Conservation (phyloP, 192 early-diverging fungal species). For the Phycomyces blakesleeanus region DNA sequence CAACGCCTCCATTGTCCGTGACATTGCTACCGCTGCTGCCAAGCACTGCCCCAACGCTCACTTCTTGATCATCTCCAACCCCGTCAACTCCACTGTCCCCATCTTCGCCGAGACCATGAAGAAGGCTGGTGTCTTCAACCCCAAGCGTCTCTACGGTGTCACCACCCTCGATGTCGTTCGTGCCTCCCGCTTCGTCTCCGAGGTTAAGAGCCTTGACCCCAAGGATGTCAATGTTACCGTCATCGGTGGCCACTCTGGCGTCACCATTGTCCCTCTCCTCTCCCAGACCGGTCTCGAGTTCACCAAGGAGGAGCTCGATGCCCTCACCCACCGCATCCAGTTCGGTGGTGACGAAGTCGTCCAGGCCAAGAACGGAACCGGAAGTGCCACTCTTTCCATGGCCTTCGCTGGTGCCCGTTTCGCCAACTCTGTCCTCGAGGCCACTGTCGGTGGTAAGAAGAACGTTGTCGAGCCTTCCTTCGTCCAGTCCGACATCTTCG, state of each 20-base stretch:
- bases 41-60: slow-evolving; percentile 45
- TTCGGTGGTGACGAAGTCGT: slow-evolving; percentile 99
- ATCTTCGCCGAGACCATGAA: slow-evolving; percentile 90
- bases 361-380: slow-evolving; percentile 97
- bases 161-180: slow-evolving; percentile 97
- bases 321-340: slow-evolving; percentile 94
- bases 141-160: slow-evolving; percentile 89
- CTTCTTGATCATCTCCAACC: slow-evolving; percentile 89
- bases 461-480: slow-evolving; percentile 87
- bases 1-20: slow-evolving; percentile 87
- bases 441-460: slow-evolving; percentile 70
- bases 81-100: slow-evolving; percentile 95
- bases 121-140: slow-evolving; percentile 78
- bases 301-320: slow-evolving; percentile 82
- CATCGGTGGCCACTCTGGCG: slow-evolving; percentile 94
- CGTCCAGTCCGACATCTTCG: slow-evolving; percentile 63
- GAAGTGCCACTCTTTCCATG: slow-evolving; percentile 89
- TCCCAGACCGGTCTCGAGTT: slow-evolving; percentile 69
- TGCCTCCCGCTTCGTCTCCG: slow-evolving; percentile 90
- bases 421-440: slow-evolving; percentile 83
- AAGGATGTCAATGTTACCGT: slow-evolving; percentile 76
- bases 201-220: slow-evolving; percentile 71
- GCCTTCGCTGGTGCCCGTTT: slow-evolving; percentile 88
- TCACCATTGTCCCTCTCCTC: slow-evolving; percentile 95
- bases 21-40: slow-evolving; percentile 76